A percentile compares a stretch with the other conserved stretches of the same genome.
Evolutionary conservation across 2,329 filamentous ascomycete genomes (phyloP).

Genomic region (Aspergillus hortae): DNA sequence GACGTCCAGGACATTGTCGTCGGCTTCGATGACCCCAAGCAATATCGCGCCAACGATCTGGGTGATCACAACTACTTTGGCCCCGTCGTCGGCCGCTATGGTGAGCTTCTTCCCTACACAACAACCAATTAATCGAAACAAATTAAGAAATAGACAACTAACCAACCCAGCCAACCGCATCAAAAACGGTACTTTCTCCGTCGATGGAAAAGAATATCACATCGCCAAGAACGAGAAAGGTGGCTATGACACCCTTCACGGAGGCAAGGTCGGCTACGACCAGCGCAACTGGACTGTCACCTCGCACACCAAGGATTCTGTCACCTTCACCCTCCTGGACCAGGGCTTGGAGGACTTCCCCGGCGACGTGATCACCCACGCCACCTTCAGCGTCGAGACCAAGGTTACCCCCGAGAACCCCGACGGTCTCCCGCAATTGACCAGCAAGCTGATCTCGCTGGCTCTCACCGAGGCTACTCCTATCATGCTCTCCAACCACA

Average conservation of each 20-base stretch:
- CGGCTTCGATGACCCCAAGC: conserved; percentile 47
- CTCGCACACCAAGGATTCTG: conserved; percentile 35
- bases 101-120: neutral
- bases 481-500: conserved; percentile 50
- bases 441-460: conserved; percentile 42
- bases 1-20: conserved; percentile 48
- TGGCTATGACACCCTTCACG: conserved; percentile 52
- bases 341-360: conserved; percentile 44
- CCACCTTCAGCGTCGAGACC: conserved; percentile 43
- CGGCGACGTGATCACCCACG: conserved; percentile 46
- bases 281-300: conserved; percentile 49
- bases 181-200: conserved; percentile 54
- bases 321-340: conserved; percentile 48
- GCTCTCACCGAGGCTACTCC: conserved; percentile 46
- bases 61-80: conserved; percentile 49
- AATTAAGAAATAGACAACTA: neutral
- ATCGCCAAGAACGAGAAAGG: conserved; percentile 50
- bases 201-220: conserved; percentile 47
- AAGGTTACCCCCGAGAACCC: conserved; percentile 35
- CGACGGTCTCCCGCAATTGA: conserved; percentile 41
- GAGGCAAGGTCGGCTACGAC: conserved; percentile 47
- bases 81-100: conserved; percentile 50
- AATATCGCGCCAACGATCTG: conserved; percentile 44
- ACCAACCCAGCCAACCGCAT: conserved; percentile 45
- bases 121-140: too few species aligned